Conservation (phyloP, 1,139 yeast species). For the Kluyveromyces sp. region DNA sequence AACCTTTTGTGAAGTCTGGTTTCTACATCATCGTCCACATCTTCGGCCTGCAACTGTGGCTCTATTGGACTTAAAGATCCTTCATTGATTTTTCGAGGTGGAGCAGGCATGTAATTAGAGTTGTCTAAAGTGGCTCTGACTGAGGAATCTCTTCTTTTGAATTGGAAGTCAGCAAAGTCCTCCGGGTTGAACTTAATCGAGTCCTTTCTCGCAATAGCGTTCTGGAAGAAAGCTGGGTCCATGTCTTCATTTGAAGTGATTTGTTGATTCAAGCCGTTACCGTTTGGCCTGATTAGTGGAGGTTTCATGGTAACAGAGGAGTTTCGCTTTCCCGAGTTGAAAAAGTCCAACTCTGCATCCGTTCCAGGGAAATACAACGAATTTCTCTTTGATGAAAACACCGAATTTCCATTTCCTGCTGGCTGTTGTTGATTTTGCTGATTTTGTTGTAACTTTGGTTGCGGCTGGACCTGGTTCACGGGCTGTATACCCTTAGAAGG, state of each 20-base stretch:
- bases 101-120: slow-evolving; percentile 10
- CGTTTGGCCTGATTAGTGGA: slow-evolving; percentile 10
- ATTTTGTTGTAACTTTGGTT: slow-evolving; percentile 12
- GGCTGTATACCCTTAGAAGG: slow-evolving; percentile 6
- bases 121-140: slow-evolving; percentile 21
- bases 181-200: slow-evolving; percentile 25
- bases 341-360: slow-evolving; percentile 21
- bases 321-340: slow-evolving; percentile 16
- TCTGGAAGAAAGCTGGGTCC: slow-evolving; percentile 17
- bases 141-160: slow-evolving; percentile 26
- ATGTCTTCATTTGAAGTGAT: slow-evolving; percentile 12
- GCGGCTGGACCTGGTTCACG: slow-evolving; percentile 15
- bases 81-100: slow-evolving; percentile 8
- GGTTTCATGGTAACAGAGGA: slow-evolving; percentile 15
- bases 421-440: slow-evolving; percentile 4
- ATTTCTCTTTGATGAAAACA: slow-evolving; percentile 20
- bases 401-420: slow-evolving; percentile 14
- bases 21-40: slow-evolving; percentile 9
- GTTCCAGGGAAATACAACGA: slow-evolving; percentile 20
- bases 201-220: slow-evolving; percentile 19
- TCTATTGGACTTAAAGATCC: slow-evolving; percentile 6
- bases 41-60: slow-evolving; percentile 1
- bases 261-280: slow-evolving; percentile 10
- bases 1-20: slow-evolving; percentile 11
- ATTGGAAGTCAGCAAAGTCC: slow-evolving; percentile 24